Percentiles rank a stretch among this genome's conserved stretches.
These are phyloP conservation scores for Wickerhamiella brachini DNA, from an alignment of 805 yeast species.

Conservation along the genomic window DNA sequence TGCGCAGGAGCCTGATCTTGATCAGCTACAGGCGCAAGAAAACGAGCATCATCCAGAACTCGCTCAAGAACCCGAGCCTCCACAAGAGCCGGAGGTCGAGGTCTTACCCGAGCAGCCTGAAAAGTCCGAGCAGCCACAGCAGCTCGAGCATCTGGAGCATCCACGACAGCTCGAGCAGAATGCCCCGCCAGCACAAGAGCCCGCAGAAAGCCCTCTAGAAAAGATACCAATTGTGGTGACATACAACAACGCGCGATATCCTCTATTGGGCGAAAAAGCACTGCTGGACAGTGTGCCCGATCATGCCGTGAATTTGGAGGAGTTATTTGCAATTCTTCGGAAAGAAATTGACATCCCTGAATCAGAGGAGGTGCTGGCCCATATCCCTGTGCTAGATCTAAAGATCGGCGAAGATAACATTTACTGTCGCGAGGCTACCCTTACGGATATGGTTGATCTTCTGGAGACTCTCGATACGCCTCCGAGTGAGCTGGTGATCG, in stretches of 20 bases:
- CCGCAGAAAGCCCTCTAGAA: neutral
- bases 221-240: neutral
- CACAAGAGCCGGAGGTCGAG: too few species aligned
- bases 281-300: neutral
- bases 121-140: too few species aligned
- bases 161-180: too few species aligned
- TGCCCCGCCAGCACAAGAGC: neutral
- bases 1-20: too few species aligned
- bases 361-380: conserved; percentile 2
- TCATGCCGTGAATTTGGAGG: neutral
- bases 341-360: neutral
- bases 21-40: too few species aligned
- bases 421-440: conserved; percentile 16
- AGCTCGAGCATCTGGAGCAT: too few species aligned
- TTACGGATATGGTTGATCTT: conserved; percentile 15
- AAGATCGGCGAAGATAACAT: conserved; percentile 19
- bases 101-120: too few species aligned
- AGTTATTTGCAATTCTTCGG: neutral
- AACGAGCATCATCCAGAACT: too few species aligned
- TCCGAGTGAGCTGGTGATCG: conserved; percentile 9
- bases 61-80: too few species aligned
- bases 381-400: conserved; percentile 15
- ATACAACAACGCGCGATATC: neutral
- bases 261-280: neutral
- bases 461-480: conserved; percentile 12